Conservation (phyloP, 257 asterid genomes). For the Echites panduratus region DNA sequence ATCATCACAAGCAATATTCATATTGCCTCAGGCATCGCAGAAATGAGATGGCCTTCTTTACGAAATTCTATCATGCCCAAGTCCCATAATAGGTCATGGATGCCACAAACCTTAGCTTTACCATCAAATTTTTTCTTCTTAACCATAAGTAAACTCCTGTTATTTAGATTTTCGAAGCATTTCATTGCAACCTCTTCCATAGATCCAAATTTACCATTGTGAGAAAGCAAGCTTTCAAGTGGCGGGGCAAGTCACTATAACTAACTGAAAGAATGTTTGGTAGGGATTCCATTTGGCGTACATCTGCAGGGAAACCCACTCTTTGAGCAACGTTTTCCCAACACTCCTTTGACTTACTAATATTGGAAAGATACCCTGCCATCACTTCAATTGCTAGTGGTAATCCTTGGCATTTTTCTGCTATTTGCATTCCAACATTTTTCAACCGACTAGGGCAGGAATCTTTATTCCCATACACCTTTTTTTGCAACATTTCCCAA, state of each 20-base stretch:
- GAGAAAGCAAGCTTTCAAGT: not conserved
- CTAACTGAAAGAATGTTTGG: not conserved
- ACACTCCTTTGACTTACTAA: not conserved
- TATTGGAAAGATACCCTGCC: not conserved
- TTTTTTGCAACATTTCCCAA: not conserved
- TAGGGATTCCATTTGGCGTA: not conserved
- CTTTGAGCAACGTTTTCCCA: not conserved
- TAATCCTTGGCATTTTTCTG: not conserved
- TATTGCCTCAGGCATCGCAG: not conserved
- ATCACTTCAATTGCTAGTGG: not conserved
- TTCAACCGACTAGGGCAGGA: not conserved
- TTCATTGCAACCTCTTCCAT: not conserved
- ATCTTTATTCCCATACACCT: not conserved
- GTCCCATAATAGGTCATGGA: not conserved
- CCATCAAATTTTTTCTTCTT: not conserved
- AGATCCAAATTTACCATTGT: not conserved
- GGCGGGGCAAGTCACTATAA: not conserved
- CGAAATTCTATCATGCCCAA: not conserved
- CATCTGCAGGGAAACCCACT: not conserved
- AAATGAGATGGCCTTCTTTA: not conserved
- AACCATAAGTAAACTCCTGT: not conserved
- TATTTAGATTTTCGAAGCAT: not conserved
- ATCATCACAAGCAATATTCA: not conserved
- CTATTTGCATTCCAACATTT: not conserved
- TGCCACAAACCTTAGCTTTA: not conserved